phyloP scores from a whole-genome alignment of 352 stramenopile species.

The Phytopythium vexans region DNA sequence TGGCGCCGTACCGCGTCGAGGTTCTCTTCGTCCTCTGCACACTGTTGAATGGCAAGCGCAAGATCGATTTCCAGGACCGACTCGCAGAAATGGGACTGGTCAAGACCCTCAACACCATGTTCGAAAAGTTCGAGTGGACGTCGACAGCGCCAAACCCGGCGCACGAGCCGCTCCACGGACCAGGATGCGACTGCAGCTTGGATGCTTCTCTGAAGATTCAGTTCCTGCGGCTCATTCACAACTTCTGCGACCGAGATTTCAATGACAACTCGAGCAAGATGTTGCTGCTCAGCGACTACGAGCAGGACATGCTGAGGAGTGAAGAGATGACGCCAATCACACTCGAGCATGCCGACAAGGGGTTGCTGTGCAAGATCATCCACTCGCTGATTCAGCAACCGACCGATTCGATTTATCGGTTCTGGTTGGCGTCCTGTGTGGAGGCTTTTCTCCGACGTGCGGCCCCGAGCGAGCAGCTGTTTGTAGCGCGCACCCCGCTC shows the following conservation, averaged over 20 bases:
- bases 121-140: conserved; percentile 92
- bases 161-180: conserved; percentile 65
- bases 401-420: conserved; percentile 93
- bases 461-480: conserved; percentile 85
- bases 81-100: conserved; percentile 89
- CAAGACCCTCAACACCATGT: conserved; percentile 91
- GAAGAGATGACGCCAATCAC: conserved; percentile 45
- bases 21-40: conserved; percentile 97
- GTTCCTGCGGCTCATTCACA: conserved; percentile 94
- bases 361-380: conserved; percentile 91
- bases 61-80: conserved; percentile 89
- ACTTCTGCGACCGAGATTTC: conserved; percentile 95
- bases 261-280: conserved; percentile 80
- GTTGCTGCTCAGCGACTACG: conserved; percentile 70
- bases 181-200: conserved; percentile 93
- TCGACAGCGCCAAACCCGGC: conserved; percentile 34
- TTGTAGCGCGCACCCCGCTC: conserved; percentile 87
- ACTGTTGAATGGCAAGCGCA: conserved; percentile 93
- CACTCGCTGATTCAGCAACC: conserved; percentile 87
- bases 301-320: conserved; percentile 53
- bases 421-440: conserved; percentile 96
- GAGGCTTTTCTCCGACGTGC: conserved; percentile 93
- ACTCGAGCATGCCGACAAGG: conserved; percentile 68
- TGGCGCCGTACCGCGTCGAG: conserved; percentile 93
- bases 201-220: conserved; percentile 95